phyloP scores from a whole-genome alignment of 2,329 filamentous ascomycete genomes.

The Helotiales sp. region DNA sequence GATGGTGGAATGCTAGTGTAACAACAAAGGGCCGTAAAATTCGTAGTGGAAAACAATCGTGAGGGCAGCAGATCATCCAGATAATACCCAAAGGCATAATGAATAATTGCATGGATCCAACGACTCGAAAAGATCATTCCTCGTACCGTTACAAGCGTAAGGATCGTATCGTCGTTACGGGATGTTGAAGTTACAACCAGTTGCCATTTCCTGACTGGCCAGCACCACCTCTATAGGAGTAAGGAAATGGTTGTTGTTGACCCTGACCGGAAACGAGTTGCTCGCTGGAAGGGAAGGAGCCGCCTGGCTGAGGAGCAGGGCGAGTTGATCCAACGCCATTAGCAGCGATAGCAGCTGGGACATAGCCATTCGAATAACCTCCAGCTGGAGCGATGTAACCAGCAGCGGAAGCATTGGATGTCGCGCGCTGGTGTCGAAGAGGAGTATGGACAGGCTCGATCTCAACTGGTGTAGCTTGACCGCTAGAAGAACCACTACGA shows the following conservation, averaged over 20 bases:
- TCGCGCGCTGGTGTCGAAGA: conserved; percentile 42
- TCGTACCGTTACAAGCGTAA: conserved; percentile 46
- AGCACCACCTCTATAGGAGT: conserved; percentile 37
- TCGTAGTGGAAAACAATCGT: conserved; percentile 43
- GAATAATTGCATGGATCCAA: conserved; percentile 31
- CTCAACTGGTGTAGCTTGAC: conserved; percentile 41
- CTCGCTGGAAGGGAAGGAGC: conserved; percentile 36
- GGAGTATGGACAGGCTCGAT: conserved; percentile 35
- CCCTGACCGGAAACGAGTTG: conserved; percentile 31
- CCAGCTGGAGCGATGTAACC: conserved; percentile 35
- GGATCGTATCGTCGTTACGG: conserved; percentile 44
- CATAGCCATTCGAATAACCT: conserved; percentile 39
- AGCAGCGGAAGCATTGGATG: conserved; percentile 40
- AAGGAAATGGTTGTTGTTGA: conserved; percentile 36
- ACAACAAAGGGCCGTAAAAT: conserved; percentile 45
- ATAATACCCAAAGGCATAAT: conserved; percentile 20
- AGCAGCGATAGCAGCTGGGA: conserved; percentile 25
- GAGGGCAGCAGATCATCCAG: conserved; percentile 16
- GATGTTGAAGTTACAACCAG: conserved; percentile 39
- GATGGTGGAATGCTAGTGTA: conserved; percentile 43
- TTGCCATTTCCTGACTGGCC: conserved; percentile 38
- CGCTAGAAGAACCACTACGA: conserved; percentile 40
- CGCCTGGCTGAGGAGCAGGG: conserved; percentile 27
- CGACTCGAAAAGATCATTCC: conserved; percentile 42
- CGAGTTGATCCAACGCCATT: conserved; percentile 33